Percentiles rank a stretch among this genome's conserved stretches.
These are phyloP conservation scores for Canna indica DNA, from an alignment of 176 grass and related monocot species.

Conservation along the genomic window DNA sequence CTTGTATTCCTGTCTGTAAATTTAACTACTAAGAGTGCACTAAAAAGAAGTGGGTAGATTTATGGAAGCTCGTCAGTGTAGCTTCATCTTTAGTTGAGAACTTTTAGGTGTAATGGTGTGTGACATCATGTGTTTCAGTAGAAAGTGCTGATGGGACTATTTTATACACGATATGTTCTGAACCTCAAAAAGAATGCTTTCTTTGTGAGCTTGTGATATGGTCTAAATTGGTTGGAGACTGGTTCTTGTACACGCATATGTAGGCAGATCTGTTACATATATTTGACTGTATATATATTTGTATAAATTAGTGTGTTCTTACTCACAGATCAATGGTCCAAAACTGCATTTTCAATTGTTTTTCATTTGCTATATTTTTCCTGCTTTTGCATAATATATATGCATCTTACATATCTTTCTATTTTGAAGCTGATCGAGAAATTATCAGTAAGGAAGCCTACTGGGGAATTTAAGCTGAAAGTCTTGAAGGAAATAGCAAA, in stretches of 20 bases:
- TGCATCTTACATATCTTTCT: neutral
- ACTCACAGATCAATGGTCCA: too few species aligned
- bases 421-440: slow-evolving; percentile 82
- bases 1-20: too few species aligned
- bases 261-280: too few species aligned
- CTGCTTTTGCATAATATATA: slow-evolving; percentile 12
- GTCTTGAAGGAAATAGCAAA: slow-evolving; percentile 89
- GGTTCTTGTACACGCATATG: too few species aligned
- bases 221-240: neutral
- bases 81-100: neutral
- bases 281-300: too few species aligned
- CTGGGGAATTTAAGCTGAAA: slow-evolving; percentile 74
- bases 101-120: too few species aligned
- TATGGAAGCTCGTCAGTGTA: neutral
- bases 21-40: too few species aligned
- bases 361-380: neutral
- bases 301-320: too few species aligned
- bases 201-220: neutral
- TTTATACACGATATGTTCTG: neutral
- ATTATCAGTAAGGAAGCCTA: slow-evolving; percentile 79
- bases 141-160: too few species aligned
- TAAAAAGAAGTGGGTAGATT: too few species aligned
- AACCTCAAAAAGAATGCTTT: neutral
- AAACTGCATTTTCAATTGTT: neutral
- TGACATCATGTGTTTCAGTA: too few species aligned